Percentiles rank a stretch among this genome's conserved stretches.
Conservation (phyloP, 2,329 filamentous ascomycete genomes). For the Tolypocladium ovalisporum region DNA sequence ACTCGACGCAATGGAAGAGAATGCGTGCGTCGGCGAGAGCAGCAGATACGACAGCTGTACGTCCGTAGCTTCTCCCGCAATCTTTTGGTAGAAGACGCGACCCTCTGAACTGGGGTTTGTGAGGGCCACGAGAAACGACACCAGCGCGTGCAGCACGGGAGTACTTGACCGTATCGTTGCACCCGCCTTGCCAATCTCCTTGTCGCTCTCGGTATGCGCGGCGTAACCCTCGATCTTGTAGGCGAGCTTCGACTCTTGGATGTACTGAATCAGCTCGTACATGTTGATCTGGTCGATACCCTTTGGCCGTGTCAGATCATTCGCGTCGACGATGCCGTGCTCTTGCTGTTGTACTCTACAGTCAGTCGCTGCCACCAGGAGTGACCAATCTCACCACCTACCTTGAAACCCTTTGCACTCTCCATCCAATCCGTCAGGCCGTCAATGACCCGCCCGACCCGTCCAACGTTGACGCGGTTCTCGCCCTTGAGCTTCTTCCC, state of each 20-base stretch:
- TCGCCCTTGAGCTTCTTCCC: constrained; percentile 81
- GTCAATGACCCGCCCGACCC: constrained; percentile 73
- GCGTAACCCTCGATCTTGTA: constrained; percentile 91
- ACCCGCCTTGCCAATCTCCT: constrained; percentile 13
- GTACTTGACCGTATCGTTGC: constrained; percentile 16
- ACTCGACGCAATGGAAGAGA: constrained; percentile 74
- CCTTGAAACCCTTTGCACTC: constrained; percentile 35
- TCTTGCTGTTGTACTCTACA: constrained; percentile 14
- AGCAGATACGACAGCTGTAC: constrained; percentile 73
- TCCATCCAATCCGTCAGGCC: constrained; percentile 63
- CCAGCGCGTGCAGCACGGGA: constrained; percentile 43
- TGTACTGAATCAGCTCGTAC: constrained; percentile 75
- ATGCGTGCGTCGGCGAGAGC: constrained; percentile 83
- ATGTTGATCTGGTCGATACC: constrained; percentile 93
- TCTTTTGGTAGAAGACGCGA: constrained; percentile 51
- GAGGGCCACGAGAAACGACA: constrained; percentile 62
- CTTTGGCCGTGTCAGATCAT: constrained; percentile 66
- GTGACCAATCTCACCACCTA: neutral
- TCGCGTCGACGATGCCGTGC: constrained; percentile 61
- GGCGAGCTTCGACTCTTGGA: constrained; percentile 85
- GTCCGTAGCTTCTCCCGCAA: constrained; percentile 23
- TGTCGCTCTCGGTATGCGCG: constrained; percentile 45
- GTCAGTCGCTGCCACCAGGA: too few species aligned
- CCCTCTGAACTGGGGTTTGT: constrained; percentile 74
- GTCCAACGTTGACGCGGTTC: constrained; percentile 83